Evolutionary conservation across 108 stramenopile genomes (phyloP), one percentile per base, ranked within the genome.

Genomic region (Cyclostephanos tholiformis): DNA sequence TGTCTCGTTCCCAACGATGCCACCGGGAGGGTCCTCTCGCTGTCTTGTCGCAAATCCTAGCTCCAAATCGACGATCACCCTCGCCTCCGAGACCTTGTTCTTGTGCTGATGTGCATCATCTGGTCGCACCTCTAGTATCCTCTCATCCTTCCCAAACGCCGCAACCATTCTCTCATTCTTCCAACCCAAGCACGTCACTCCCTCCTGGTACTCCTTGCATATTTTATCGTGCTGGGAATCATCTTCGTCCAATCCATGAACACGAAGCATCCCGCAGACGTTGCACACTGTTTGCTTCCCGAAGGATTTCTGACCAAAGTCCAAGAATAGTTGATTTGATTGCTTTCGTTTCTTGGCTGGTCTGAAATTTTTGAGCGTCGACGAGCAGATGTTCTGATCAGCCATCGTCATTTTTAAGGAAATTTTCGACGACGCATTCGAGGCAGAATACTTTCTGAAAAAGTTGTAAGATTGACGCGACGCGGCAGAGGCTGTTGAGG

Each of bases 301-400:
- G 71, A 92, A 95, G 20, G 71, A 66, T 25, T 62, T 48, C 75
- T 95, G 94, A 32, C 94, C 94, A 36, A 88, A 88, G 79, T 95
- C 94, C 22, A 95, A 64, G 72, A 87, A 95, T 26, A 88, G 56
- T 84, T 95, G 94, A 51, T 60, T 60, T 13, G 59, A 29, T 60
- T 60, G 59, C 30, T 60, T 29, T 60, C n/a, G 27, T 17, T 60
- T 29, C 35, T 36, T 60, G 23, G 23, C 13, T 4, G 53, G 26
- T 55, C 27, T 55, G 53, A 8, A 26, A 27, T 12, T 27, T 14
- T 60, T 60, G 27, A 14, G 0, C 5, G 57, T 17, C 30, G n/a
- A 35, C 6, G 6, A 19, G 59, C 53, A 27, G 53, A 13, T 55
- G 23, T 4, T 55, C 26, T 26, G 53, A 27, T 55, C 26, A 2